phyloP scores from a whole-genome alignment of 2,329 filamentous ascomycete species.

The Teratosphaeria destructans region DNA sequence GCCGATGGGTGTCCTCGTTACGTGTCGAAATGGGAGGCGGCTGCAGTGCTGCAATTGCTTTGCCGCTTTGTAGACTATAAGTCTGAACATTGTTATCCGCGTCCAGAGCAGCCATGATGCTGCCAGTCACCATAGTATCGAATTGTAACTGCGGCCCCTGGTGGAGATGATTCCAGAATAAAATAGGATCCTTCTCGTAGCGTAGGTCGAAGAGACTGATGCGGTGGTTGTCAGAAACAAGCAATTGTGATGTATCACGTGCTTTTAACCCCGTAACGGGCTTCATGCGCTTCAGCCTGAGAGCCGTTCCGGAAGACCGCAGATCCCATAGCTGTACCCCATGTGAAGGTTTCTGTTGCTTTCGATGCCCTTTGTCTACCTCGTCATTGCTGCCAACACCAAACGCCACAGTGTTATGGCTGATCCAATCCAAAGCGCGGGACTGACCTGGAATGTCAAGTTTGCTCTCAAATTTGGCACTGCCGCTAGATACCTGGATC shows the following conservation, averaged over 20 bases:
- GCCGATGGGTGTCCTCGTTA: not conserved
- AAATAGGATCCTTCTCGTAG: constrained; percentile 4
- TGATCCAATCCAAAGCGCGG: constrained; percentile 15
- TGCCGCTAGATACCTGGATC: not conserved
- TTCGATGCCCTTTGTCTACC: not conserved
- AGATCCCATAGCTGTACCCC: constrained; percentile 21
- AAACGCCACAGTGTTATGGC: constrained; percentile 18
- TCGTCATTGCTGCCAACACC: not conserved
- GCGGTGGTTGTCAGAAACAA: constrained; percentile 8
- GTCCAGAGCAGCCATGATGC: constrained; percentile 14
- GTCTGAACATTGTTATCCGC: constrained; percentile 11
- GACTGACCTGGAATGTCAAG: constrained; percentile 3
- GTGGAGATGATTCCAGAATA: constrained; percentile 6
- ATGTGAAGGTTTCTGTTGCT: not conserved
- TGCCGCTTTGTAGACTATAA: constrained; percentile 14
- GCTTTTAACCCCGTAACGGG: constrained; percentile 8
- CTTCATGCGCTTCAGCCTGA: constrained; percentile 2
- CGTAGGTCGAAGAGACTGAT: constrained; percentile 11
- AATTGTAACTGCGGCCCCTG: constrained; percentile 9
- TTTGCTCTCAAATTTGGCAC: constrained; percentile 17
- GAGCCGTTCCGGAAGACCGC: constrained; percentile 6
- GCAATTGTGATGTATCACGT: constrained; percentile 4
- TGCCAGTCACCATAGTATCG: constrained; percentile 1
- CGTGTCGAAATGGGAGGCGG: not conserved
- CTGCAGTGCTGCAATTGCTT: constrained; percentile 8